A percentile compares a stretch with the other conserved stretches of the same genome.
Evolutionary conservation across 1,284 basidiomycete genomes (phyloP).

Genomic region (Ganoderma meredithae): DNA sequence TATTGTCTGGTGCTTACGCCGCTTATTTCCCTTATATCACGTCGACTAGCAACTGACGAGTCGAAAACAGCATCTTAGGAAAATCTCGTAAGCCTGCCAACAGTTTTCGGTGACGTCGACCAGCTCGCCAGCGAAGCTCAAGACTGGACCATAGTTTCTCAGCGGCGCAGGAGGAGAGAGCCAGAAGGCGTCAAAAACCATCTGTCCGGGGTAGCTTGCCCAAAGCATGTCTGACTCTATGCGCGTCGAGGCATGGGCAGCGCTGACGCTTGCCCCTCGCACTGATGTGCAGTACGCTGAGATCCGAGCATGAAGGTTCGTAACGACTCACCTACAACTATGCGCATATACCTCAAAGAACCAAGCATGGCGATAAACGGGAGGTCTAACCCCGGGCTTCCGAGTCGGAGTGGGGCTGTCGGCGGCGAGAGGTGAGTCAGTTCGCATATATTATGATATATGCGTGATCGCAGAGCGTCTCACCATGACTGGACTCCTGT

Average conservation of each 20-base stretch:
- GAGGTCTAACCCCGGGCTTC: too few relatives aligned
- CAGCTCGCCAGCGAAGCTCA: not conserved
- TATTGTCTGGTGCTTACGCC: too few relatives aligned
- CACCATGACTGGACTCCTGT: not conserved
- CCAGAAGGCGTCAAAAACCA: not conserved
- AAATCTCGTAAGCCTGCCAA: not conserved
- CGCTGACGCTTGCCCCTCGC: not conserved
- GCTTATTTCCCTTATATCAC: too few relatives aligned
- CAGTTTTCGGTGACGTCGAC: not conserved
- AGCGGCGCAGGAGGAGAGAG: not conserved
- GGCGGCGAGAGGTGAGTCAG: not conserved
- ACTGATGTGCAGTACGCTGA: not conserved
- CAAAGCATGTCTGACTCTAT: not conserved
- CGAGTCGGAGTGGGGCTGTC: not conserved
- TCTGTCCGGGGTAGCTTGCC: not conserved
- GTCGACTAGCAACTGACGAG: not conserved
- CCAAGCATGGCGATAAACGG: too few relatives aligned
- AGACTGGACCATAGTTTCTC: not conserved
- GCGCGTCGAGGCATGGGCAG: not conserved
- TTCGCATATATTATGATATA: not conserved
- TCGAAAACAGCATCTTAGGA: not conserved
- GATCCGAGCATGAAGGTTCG: not conserved
- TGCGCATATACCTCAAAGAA: not conserved
- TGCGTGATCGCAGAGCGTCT: not conserved
- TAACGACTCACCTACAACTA: not conserved